Conservation (phyloP, 2,329 filamentous ascomycete genomes). For the Penicillium sp. region DNA sequence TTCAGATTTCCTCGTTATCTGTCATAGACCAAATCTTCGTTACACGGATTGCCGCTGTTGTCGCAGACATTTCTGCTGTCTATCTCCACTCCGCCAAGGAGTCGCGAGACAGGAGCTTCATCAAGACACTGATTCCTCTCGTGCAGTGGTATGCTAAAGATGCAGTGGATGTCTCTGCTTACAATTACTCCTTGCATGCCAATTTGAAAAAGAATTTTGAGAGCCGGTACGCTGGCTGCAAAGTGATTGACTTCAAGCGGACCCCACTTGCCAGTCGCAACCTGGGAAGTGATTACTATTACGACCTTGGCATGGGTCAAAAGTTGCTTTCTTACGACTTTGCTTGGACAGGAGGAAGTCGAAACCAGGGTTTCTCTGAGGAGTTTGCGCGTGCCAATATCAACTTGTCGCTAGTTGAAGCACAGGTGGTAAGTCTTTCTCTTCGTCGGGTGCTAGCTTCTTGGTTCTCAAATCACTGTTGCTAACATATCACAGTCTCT, state of each 20-base stretch:
- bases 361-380: constrained; percentile 71
- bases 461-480: constrained; percentile 23
- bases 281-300: constrained; percentile 79
- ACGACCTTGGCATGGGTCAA: constrained; percentile 74
- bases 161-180: constrained; percentile 75
- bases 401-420: constrained; percentile 89
- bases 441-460: constrained; percentile 17
- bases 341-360: constrained; percentile 71
- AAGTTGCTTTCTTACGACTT: constrained; percentile 75
- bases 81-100: constrained; percentile 85
- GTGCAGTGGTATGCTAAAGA: constrained; percentile 78
- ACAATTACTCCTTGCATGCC: constrained; percentile 82
- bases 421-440: constrained; percentile 69
- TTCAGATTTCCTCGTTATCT: constrained; percentile 56
- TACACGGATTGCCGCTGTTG: constrained; percentile 73
- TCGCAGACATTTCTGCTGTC: constrained; percentile 87
- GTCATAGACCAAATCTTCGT: constrained; percentile 55
- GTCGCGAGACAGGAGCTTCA: constrained; percentile 66
- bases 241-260: constrained; percentile 77
- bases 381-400: constrained; percentile 87
- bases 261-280: constrained; percentile 66
- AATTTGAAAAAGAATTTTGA: constrained; percentile 86
- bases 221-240: constrained; percentile 71
- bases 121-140: constrained; percentile 71
- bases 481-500: constrained; percentile 58